Evolutionary conservation across 192 early-diverging fungal species (phyloP), one percentile per base, ranked within the genome.

Genomic region (Linnemannia elongata): DNA sequence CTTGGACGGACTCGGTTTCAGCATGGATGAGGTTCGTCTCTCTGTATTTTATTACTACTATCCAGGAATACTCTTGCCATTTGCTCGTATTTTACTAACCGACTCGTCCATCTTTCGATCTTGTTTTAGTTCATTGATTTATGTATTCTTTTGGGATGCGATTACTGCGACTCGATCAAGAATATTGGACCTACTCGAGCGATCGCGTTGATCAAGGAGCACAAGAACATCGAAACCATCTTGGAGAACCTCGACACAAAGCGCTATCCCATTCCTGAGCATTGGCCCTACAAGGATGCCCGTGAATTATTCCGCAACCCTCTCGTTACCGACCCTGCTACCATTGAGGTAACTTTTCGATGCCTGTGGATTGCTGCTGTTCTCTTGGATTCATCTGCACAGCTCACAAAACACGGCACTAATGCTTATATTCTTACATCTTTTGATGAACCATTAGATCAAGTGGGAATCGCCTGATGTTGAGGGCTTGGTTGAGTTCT

Each of bases 131-230:
- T 99, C 76, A 96, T 98, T n/a, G 98, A 99, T 81, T 85, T 99
- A 69, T 99, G 98, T 88, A 98, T 99, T 77, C 82, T 99, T 68
- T 90, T 99, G 33, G 98, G 98, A 72, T 99, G 98, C 89, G 98
- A 99, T 86, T 99, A 99, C 89, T 97, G 96, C 75, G 97, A 98
- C 75, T 95, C 95, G 35, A 98, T 99, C 88, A 95, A 93, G 74
- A 97, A 97, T 4, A 95, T 99, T 77, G 98, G 98, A 2, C 97
- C 97, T 35, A 92, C 93, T 47, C 92, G 94, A 6, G 98, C 97
- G 1, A 92, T 95, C n/a, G 86, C 90, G 44, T 80, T 97, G 52
- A 98, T 99, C 72, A 94, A 94, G 78, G 95, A 98, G 82, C 95
- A 97, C 87, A 93, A 92, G 74, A 89, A 88, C 20, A 93, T 99